phyloP scores from a whole-genome alignment of 2,329 filamentous ascomycete species.

The Beauveria brongniartii region DNA sequence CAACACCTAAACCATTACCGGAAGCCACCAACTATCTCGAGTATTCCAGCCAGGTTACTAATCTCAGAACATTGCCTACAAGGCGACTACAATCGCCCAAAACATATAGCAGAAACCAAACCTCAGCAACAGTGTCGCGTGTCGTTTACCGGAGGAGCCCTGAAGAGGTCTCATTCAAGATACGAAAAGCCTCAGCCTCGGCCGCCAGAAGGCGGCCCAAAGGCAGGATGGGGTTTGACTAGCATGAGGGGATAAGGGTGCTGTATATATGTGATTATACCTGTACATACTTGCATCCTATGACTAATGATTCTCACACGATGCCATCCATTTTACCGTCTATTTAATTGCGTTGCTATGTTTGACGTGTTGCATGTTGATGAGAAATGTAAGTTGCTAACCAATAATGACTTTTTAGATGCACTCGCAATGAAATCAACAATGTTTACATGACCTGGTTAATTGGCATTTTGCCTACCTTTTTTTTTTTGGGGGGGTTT shows the following conservation, averaged over 20 bases:
- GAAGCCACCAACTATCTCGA: conserved; percentile 29
- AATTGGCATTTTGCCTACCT: background rate
- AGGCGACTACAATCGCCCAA: conserved; percentile 29
- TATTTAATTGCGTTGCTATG: background rate
- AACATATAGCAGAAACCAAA: conserved; percentile 23
- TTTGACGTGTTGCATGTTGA: background rate
- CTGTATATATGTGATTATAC: conserved; percentile 33
- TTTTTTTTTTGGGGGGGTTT: too few relatives aligned
- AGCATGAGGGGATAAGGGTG: conserved; percentile 24
- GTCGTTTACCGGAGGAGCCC: conserved; percentile 35
- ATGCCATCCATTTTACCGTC: background rate
- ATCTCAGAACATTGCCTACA: conserved; percentile 22
- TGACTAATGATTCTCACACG: conserved; percentile 23
- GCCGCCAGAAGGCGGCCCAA: conserved; percentile 31
- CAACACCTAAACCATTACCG: conserved; percentile 33
- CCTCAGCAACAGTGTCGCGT: conserved; percentile 16
- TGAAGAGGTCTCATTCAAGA: conserved; percentile 36
- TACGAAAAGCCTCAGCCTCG: conserved; percentile 40
- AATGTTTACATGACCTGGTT: background rate
- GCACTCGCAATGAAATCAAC: background rate
- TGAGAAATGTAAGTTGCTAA: background rate
- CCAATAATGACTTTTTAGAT: background rate
- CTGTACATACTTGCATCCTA: conserved; percentile 31
- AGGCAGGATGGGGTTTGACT: conserved; percentile 32
- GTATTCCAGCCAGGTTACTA: conserved; percentile 24